These are phyloP conservation scores for Lepidium didymum DNA, from an alignment of 345 rosid species.

Conservation along the genomic window DNA sequence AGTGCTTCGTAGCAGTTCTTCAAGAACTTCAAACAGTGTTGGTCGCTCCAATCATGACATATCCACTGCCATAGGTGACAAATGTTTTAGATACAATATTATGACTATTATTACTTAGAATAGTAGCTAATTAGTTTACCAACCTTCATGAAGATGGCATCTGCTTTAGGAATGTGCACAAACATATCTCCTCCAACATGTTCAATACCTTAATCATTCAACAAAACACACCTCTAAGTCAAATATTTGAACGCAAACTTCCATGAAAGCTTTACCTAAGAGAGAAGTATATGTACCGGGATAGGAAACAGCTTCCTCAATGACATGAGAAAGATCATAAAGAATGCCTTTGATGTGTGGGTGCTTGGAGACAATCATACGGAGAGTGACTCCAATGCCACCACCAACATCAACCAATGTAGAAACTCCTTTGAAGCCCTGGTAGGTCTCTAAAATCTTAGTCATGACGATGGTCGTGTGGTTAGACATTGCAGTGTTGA, in stretches of 20 bases:
- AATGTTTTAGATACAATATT: background rate
- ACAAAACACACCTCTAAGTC: background rate
- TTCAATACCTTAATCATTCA: constrained; percentile 46
- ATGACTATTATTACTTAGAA: background rate
- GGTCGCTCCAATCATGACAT: constrained; percentile 84
- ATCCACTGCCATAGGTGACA: constrained; percentile 49
- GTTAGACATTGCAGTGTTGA: constrained; percentile 60
- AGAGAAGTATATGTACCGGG: background rate
- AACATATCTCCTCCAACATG: constrained; percentile 88
- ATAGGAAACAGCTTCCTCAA: constrained; percentile 17
- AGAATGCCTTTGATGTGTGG: constrained; percentile 64
- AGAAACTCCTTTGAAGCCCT: constrained; percentile 53
- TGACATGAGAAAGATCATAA: constrained; percentile 71
- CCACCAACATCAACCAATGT: constrained; percentile 81
- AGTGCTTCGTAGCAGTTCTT: constrained; percentile 66
- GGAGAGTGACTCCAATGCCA: constrained; percentile 60
- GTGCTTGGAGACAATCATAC: constrained; percentile 54
- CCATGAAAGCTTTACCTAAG: background rate
- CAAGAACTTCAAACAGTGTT: constrained; percentile 52
- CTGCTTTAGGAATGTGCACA: constrained; percentile 56
- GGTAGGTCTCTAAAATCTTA: constrained; percentile 56
- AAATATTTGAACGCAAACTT: background rate
- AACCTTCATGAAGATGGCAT: constrained; percentile 89
- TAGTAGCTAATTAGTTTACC: background rate
- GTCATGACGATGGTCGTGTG: constrained; percentile 65